Base-by-base conservation (phyloP, 2,329 filamentous ascomycete genomes). In the Colletotrichum horii region DNA sequence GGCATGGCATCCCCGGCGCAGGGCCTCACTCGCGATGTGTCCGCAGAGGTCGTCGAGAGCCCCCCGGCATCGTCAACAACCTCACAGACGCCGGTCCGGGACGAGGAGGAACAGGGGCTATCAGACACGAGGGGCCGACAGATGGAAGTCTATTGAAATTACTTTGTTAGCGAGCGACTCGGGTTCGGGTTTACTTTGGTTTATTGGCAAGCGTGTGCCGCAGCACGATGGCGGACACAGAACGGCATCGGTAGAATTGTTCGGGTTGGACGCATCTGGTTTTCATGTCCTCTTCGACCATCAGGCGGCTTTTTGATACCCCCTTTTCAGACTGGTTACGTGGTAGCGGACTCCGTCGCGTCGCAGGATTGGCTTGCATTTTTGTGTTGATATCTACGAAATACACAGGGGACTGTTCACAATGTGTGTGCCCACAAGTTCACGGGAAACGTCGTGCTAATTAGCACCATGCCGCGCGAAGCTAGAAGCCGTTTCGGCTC, bases 281-380 rank as follows among this genome's bases (percentile, higher is more conserved):
- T 58, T 36, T 60, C 19, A 22, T 67, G 19, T n/a, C n/a, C 55
- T n/a, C 56, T 48, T 66, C 30, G 9, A 19, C 30, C 22, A 26
- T 65, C 58, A 60, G 71, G 60, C 58, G 48, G 71, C 58, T 30
- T 58, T 60, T 52, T 66, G 61, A 75, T 75, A 75, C 68, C 68
- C 72, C 52, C 6, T 32, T 22, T 16, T 60, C 56, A 60, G 56
- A 30, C 56, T 60, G 26, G 24, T 30, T 32, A n/a, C 56, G 43
- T 48, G n/a, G 11, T 22, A 48, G 6, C n/a, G 43, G 43, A 48
- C n/a, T 48, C n/a, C 43, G 6, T 48, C n/a, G 43, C n/a, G 43
- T 48, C 6, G 43, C 43, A 48, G 43, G n/a, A 48, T 22, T 48
- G 43, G 43, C 43, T 48, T 48, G 43, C 43, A 48, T 48, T 48